Evolutionary conservation across 352 stramenopile species (phyloP).

Genomic region (Phytophthora pseudosyringae): DNA sequence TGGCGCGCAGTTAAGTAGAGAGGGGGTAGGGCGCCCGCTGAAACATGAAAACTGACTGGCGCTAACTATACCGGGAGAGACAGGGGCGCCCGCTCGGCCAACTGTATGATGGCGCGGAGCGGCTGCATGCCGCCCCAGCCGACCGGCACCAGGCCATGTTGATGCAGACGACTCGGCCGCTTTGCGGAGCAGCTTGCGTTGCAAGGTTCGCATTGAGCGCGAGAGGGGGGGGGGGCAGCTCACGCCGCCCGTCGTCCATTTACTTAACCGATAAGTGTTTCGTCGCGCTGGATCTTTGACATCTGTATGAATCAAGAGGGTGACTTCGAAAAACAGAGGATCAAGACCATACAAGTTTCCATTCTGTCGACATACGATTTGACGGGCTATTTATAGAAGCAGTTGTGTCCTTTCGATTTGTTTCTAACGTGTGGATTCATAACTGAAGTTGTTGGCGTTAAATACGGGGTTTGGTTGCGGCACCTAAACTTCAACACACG

Average conservation of each 20-base stretch:
- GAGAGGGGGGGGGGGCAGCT: not conserved
- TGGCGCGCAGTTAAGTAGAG: slow-evolving; percentile 7
- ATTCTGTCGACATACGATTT: not conserved
- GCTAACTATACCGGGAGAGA: slow-evolving; percentile 23
- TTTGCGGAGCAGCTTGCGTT: slow-evolving; percentile 4
- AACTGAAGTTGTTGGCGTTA: slow-evolving; percentile 20
- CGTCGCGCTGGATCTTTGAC: slow-evolving; percentile 9
- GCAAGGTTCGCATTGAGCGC: not conserved
- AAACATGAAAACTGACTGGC: slow-evolving; percentile 32
- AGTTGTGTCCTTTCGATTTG: slow-evolving; percentile 2
- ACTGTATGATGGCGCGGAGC: slow-evolving; percentile 9
- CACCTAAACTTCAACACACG: slow-evolving; percentile 38
- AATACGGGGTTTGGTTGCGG: slow-evolving; percentile 8
- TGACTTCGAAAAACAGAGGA: slow-evolving; percentile 1
- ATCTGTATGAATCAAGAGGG: slow-evolving; percentile 6
- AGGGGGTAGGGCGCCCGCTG: slow-evolving; percentile 23
- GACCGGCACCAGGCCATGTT: not conserved
- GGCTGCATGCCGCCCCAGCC: not conserved
- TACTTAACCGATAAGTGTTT: slow-evolving; percentile 1
- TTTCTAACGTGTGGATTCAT: slow-evolving; percentile 4
- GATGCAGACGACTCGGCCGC: not conserved
- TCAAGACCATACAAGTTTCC: not conserved
- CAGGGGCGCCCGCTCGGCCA: not conserved
- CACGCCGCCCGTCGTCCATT: not conserved
- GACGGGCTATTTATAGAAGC: not conserved